phyloP scores from a whole-genome alignment of 306 rosid species.

The Ziziphus jujuba region DNA sequence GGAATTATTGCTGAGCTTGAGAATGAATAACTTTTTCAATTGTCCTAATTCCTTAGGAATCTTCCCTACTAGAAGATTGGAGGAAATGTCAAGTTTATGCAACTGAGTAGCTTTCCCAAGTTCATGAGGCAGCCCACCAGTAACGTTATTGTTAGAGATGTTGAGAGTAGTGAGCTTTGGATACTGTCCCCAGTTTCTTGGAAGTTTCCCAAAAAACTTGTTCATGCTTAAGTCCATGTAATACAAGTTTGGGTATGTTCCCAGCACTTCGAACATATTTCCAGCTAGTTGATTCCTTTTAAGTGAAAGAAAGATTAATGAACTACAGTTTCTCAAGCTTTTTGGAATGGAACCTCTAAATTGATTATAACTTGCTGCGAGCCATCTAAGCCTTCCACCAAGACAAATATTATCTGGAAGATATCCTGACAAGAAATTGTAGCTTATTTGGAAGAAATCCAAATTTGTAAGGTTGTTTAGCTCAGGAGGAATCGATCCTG shows the following conservation, averaged over 20 bases:
- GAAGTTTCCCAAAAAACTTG: conserved; percentile 16
- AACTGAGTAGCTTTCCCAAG: conserved; percentile 27
- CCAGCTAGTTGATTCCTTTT: conserved; percentile 26
- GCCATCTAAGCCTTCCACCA: conserved; percentile 10
- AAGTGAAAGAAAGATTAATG: not conserved
- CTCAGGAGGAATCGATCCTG: too few relatives aligned
- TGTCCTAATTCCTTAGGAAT: too few relatives aligned
- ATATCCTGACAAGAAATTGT: not conserved
- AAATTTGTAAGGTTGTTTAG: too few relatives aligned
- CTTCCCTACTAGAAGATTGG: not conserved
- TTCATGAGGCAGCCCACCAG: not conserved
- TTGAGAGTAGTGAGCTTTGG: too few relatives aligned
- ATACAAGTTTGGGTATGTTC: conserved; percentile 20
- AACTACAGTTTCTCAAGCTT: too few relatives aligned
- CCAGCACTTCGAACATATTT: conserved; percentile 36
- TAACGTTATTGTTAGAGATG: too few relatives aligned
- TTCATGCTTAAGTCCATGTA: conserved; percentile 34
- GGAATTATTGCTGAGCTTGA: too few relatives aligned
- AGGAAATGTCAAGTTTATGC: not conserved
- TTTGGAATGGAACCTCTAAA: too few relatives aligned
- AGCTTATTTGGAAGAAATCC: too few relatives aligned
- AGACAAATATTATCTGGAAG: conserved; percentile 17
- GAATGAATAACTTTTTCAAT: too few relatives aligned
- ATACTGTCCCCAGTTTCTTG: too few relatives aligned
- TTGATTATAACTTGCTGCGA: not conserved